Conservation (phyloP, 1,284 basidiomycete species). For the Xerocomus amazonicus region DNA sequence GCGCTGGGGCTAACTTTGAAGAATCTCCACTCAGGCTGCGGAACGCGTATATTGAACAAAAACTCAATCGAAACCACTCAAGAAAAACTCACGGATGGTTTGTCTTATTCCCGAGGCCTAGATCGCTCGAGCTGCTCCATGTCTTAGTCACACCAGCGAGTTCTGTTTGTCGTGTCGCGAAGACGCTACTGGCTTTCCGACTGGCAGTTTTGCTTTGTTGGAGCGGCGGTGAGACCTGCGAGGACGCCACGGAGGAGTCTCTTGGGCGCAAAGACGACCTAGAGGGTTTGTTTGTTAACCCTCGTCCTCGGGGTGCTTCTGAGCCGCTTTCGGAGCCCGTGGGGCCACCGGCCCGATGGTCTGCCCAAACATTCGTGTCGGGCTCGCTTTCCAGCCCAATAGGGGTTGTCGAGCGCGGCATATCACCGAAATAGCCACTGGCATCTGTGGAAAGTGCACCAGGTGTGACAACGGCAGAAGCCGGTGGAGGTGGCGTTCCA, state of each 20-base stretch:
- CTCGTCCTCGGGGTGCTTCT: conserved; percentile 19
- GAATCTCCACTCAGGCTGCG: conserved; percentile 35
- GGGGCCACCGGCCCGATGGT: conserved; percentile 9
- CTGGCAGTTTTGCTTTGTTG: conserved; percentile 23
- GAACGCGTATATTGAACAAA: conserved; percentile 1
- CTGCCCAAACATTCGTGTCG: conserved; percentile 29
- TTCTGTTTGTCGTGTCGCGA: conserved; percentile 30
- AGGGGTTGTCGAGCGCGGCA: conserved; percentile 29
- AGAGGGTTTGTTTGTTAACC: conserved; percentile 18
- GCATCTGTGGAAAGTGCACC: conserved; percentile 10
- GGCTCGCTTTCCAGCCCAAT: conserved; percentile 21
- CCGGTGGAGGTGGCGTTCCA: conserved; percentile 10
- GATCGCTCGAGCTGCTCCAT: conserved; percentile 26
- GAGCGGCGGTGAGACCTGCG: conserved; percentile 16
- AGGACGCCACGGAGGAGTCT: conserved; percentile 27
- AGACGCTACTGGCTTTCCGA: conserved; percentile 23
- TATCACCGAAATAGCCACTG: conserved; percentile 25
- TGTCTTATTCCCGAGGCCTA: conserved; percentile 19
- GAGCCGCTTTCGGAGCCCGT: conserved; percentile 19
- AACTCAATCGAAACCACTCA: background rate
- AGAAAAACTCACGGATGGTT: conserved; percentile 20
- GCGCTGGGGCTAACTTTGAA: conserved; percentile 13
- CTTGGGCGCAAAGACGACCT: conserved; percentile 25
- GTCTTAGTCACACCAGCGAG: conserved; percentile 32
- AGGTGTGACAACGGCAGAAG: conserved; percentile 23